phyloP scores from a whole-genome alignment of 176 grass and related monocot species.

The Tuctoria greenei region DNA sequence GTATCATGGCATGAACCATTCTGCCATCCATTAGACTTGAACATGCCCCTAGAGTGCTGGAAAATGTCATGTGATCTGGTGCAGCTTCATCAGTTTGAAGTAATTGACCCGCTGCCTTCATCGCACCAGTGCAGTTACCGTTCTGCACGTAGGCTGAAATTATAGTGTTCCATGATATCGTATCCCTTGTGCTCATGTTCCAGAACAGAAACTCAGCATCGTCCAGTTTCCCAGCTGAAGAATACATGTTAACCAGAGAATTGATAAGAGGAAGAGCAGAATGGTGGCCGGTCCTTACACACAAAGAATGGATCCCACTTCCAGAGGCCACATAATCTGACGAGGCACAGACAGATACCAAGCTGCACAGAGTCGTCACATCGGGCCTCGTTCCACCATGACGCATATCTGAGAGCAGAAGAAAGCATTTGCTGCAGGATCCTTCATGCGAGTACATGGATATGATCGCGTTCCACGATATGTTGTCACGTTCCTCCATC shows the following conservation, averaged over 20 bases:
- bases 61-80: slow-evolving; percentile 71
- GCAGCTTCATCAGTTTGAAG: slow-evolving; percentile 45
- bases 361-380: slow-evolving; percentile 33
- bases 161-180: slow-evolving; percentile 87
- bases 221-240: slow-evolving; percentile 33
- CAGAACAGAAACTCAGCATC: slow-evolving; percentile 58
- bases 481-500: slow-evolving; percentile 47
- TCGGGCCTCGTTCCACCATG: not conserved
- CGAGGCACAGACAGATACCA: slow-evolving; percentile 37
- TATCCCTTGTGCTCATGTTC: slow-evolving; percentile 57
- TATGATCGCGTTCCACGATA: slow-evolving; percentile 79
- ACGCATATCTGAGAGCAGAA: slow-evolving; percentile 53
- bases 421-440: slow-evolving; percentile 43
- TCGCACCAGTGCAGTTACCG: slow-evolving; percentile 34
- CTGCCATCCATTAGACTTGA: slow-evolving; percentile 55
- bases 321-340: slow-evolving; percentile 44
- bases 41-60: slow-evolving; percentile 65
- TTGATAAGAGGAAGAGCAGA: slow-evolving; percentile 25
- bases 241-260: slow-evolving; percentile 56
- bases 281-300: slow-evolving; percentile 28
- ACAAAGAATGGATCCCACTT: slow-evolving; percentile 59
- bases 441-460: slow-evolving; percentile 58
- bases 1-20: slow-evolving; percentile 66
- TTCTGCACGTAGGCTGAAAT: slow-evolving; percentile 62
- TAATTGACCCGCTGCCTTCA: slow-evolving; percentile 43